Evolutionary conservation across 768 basidiomycete species (phyloP).

Genomic region (Boletales sp.): DNA sequence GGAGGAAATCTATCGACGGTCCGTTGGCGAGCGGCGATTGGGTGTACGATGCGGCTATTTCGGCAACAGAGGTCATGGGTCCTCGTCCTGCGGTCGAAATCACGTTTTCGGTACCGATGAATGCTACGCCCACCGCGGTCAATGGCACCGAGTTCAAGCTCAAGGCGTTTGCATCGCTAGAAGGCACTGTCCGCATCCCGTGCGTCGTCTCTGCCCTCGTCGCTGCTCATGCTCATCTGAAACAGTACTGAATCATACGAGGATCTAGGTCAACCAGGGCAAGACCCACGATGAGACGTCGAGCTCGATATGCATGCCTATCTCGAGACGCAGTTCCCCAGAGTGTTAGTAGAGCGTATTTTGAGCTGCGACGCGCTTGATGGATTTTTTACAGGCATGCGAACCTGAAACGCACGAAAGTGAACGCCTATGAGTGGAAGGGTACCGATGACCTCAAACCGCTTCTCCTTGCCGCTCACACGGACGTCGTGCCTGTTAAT

Average conservation of each 20-base stretch:
- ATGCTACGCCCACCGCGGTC: background rate
- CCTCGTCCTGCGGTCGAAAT: constrained; percentile 19
- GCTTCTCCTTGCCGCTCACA: constrained; percentile 47
- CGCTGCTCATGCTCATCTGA: background rate
- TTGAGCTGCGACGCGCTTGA: background rate
- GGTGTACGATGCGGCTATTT: constrained; percentile 51
- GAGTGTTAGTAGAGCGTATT: constrained; percentile 39
- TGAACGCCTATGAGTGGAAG: constrained; percentile 60
- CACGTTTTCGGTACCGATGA: constrained; percentile 11
- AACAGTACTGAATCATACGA: constrained; percentile 53
- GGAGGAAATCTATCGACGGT: constrained; percentile 44
- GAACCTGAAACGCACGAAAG: constrained; percentile 46
- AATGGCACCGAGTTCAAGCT: constrained; percentile 24
- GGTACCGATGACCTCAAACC: constrained; percentile 55
- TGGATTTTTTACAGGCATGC: constrained; percentile 37
- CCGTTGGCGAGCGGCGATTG: constrained; percentile 34
- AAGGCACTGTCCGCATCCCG: constrained; percentile 36
- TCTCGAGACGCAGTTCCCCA: constrained; percentile 49
- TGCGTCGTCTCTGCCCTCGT: constrained; percentile 4
- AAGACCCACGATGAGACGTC: constrained; percentile 42
- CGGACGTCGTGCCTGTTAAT: constrained; percentile 51
- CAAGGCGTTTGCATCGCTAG: constrained; percentile 31
- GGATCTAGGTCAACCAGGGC: constrained; percentile 41
- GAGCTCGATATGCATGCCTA: constrained; percentile 24
- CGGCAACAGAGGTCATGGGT: constrained; percentile 36